phyloP scores from a whole-genome alignment of 805 yeast genomes.

The Candida quercuum region DNA sequence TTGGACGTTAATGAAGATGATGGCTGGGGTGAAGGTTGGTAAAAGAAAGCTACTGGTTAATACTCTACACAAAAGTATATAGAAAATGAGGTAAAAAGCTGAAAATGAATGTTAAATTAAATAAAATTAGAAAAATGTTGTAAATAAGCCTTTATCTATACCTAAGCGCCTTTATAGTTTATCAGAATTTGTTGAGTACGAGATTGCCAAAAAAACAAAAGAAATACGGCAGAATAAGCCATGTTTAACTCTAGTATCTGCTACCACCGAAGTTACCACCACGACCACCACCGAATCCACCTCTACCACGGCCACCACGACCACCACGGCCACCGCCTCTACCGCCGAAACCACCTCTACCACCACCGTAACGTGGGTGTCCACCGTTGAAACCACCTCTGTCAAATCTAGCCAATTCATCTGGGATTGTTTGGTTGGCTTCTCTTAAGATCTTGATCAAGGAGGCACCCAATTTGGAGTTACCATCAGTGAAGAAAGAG shows the following conservation, averaged over 20 bases:
- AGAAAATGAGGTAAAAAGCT: conserved; percentile 31
- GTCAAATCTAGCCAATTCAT: conserved; percentile 69
- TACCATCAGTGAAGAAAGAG: conserved; percentile 86
- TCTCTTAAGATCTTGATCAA: conserved; percentile 86
- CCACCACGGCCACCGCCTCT: conserved; percentile 17
- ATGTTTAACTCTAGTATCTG: conserved; percentile 27
- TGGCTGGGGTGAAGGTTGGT: conserved; percentile 46
- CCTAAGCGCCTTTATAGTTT: no score
- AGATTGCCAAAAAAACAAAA: not conserved
- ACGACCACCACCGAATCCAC: conserved; percentile 35
- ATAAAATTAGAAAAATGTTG: no score
- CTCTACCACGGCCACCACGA: conserved; percentile 31
- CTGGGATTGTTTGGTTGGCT: conserved; percentile 89
- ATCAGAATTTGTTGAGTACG: no score
- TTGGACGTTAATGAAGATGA: conserved; percentile 29
- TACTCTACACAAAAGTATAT: conserved; percentile 22
- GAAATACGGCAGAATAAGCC: no score
- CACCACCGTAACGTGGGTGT: conserved; percentile 41
- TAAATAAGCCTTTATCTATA: no score
- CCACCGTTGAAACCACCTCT: conserved; percentile 68
- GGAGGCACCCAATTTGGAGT: conserved; percentile 85
- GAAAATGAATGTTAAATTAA: no score
- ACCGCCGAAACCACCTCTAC: conserved; percentile 37
- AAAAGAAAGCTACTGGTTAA: conserved; percentile 17
- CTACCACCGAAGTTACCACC: conserved; percentile 33